Percentiles rank a stretch among this genome's conserved stretches.
Evolutionary conservation across 2,329 filamentous ascomycete genomes (phyloP).

Genomic region (Phialophora verrucosa): DNA sequence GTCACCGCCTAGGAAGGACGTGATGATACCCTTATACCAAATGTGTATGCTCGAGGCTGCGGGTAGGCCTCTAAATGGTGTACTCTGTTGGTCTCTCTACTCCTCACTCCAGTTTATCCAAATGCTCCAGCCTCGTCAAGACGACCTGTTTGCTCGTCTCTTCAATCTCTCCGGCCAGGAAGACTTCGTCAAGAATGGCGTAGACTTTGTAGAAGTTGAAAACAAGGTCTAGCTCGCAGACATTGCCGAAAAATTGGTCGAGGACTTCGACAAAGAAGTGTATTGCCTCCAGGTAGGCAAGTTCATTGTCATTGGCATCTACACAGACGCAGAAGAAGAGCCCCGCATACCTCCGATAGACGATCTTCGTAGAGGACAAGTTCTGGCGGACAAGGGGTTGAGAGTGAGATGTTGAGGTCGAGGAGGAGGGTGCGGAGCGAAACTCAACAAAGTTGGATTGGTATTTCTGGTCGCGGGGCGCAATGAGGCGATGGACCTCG

Average conservation of each 20-base stretch:
- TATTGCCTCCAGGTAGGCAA: conserved; percentile 95
- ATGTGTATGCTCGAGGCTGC: background rate
- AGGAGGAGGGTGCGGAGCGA: conserved; percentile 44
- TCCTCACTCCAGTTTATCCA: conserved; percentile 88
- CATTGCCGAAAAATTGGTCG: conserved; percentile 98
- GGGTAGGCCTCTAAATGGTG: background rate
- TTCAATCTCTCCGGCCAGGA: conserved; percentile 95
- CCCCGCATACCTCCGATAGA: conserved; percentile 95
- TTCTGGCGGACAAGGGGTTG: conserved; percentile 39
- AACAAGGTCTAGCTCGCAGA: conserved; percentile 92
- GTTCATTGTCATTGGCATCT: conserved; percentile 97
- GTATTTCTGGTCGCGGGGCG: conserved; percentile 97
- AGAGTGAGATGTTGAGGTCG: conserved; percentile 21
- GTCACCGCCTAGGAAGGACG: background rate
- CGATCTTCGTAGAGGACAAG: conserved; percentile 74
- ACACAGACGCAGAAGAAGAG: conserved; percentile 99
- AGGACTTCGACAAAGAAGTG: conserved; percentile 99
- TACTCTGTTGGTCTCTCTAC: background rate
- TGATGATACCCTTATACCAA: background rate
- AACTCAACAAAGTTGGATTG: conserved; percentile 99
- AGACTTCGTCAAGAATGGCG: conserved; percentile 97
- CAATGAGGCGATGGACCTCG: conserved; percentile 97
- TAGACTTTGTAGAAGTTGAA: conserved; percentile 85
- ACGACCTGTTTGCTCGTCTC: conserved; percentile 99
- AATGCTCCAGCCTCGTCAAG: conserved; percentile 86